These are phyloP conservation scores for Aspergillus ustus DNA, from an alignment of 2,329 filamentous ascomycete species.

Conservation along the genomic window DNA sequence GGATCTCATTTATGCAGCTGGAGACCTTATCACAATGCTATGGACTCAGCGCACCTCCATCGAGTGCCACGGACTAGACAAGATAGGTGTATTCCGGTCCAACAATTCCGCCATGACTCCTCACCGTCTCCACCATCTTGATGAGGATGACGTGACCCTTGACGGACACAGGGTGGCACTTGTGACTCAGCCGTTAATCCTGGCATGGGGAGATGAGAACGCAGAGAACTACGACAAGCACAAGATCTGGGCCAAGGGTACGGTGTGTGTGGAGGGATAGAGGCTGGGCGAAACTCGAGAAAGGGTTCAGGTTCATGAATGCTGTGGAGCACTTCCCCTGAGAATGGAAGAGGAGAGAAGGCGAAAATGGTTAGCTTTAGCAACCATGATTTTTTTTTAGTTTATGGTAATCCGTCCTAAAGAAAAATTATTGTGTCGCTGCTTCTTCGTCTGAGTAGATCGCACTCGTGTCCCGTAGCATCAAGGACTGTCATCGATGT, in stretches of 20 bases:
- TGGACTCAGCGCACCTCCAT: slow-evolving; percentile 28
- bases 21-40: slow-evolving; percentile 20
- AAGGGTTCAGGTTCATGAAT: background rate
- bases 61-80: slow-evolving; percentile 1
- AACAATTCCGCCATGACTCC: slow-evolving; percentile 18
- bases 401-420: too few species aligned
- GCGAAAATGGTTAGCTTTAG: too few species aligned
- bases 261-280: slow-evolving; percentile 11
- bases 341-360: too few species aligned
- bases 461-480: too few species aligned
- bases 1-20: slow-evolving; percentile 18
- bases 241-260: slow-evolving; percentile 27
- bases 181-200: slow-evolving; percentile 25
- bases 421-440: too few species aligned
- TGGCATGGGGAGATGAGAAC: slow-evolving; percentile 29
- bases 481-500: too few species aligned
- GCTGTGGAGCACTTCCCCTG: too few species aligned
- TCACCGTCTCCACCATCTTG: slow-evolving; percentile 26
- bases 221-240: slow-evolving; percentile 27
- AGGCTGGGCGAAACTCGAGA: too few species aligned
- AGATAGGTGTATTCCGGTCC: background rate
- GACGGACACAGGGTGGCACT: slow-evolving; percentile 23
- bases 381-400: too few species aligned
- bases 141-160: slow-evolving; percentile 24
- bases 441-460: too few species aligned